Percentiles rank a stretch among this genome's conserved stretches.
phyloP scores from a whole-genome alignment of 257 asterid species.

The Scutellaria barbata region DNA sequence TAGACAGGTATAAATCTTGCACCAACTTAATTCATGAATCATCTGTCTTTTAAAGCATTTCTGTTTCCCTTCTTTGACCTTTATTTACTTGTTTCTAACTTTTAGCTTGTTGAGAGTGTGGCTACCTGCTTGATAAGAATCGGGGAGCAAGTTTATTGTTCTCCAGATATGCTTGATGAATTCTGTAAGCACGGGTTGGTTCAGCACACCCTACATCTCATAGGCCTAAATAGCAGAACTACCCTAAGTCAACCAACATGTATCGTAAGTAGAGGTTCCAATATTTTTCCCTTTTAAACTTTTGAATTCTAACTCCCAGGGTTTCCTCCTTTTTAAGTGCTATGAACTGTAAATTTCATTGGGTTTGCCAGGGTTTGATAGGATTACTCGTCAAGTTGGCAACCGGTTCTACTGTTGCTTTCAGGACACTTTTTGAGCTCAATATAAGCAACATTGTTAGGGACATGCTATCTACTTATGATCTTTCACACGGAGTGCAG shows the following conservation, averaged over 20 bases:
- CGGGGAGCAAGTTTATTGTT: slow-evolving; percentile 61
- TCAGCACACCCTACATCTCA: slow-evolving; percentile 72
- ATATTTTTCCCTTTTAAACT: slow-evolving; percentile 12
- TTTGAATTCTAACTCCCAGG: neutral
- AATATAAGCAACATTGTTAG: slow-evolving; percentile 66
- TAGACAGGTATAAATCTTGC: slow-evolving; percentile 60
- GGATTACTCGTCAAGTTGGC: slow-evolving; percentile 84
- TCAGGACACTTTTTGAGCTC: slow-evolving; percentile 80
- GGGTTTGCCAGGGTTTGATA: slow-evolving; percentile 72
- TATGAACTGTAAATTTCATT: slow-evolving; percentile 30
- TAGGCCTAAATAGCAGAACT: slow-evolving; percentile 74
- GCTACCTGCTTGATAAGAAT: slow-evolving; percentile 87
- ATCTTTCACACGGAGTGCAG: slow-evolving; percentile 64
- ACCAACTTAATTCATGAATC: slow-evolving; percentile 16
- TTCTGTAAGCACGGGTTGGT: slow-evolving; percentile 78
- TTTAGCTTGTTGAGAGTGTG: slow-evolving; percentile 91
- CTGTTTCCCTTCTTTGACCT: slow-evolving; percentile 26
- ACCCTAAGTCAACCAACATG: slow-evolving; percentile 66
- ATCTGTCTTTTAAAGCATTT: slow-evolving; percentile 5
- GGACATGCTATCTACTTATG: slow-evolving; percentile 68
- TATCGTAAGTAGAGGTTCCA: slow-evolving; percentile 58
- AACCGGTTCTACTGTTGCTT: slow-evolving; percentile 75
- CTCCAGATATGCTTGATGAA: slow-evolving; percentile 79
- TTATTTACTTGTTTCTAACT: slow-evolving; percentile 19
- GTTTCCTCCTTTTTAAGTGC: slow-evolving; percentile 2